Base-by-base conservation (phyloP, 306 rosid species). In the Astragalus membranaceus region DNA sequence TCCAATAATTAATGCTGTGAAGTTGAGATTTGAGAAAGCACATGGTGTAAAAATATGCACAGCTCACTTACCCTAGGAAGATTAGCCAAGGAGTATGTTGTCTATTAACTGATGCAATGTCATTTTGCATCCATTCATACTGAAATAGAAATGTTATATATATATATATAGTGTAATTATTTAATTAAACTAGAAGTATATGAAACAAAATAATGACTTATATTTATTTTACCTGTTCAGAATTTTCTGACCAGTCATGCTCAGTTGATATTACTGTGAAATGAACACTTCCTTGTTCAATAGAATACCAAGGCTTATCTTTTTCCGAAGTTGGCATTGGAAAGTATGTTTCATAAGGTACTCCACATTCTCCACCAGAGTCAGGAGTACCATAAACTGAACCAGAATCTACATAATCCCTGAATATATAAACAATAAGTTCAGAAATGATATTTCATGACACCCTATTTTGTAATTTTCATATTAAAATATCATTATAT, bases 351-450 rank as follows among this genome's bases (percentile, higher is more conserved):
- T 93, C 97, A 15, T 93, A 93, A 11, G 98, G 85, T 37, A 93
- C 92, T 56, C 98, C 96, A 82, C 88, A 84, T 83, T 93, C 97
- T n/a, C 98, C 98, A 1, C 98, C 97, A 41, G 98, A 90, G 59
- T 93, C 98, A 2, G 96, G 86, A 2, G 85, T 67, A 10, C 17
- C 0, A 77, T 90, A 90, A 32, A 84, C 76, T 14, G 93, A 88
- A 51, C 92, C 92, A 0, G 90, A 80, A 56, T 63, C 60, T n/a
- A 54, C 1, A 33, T 93, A 93, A 42, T 90, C 98, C 83, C 98
- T 90, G 74, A 26, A 3, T 26, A 23, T 46, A 26, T 23, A 33
- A 37, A 70, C 41, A 62, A 23, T 1, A 32, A 23, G 41, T 29
- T 48, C 29, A 56, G n/a, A 48, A n/a, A 53, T 69, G 30, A 26